phyloP scores from a whole-genome alignment of 169 alveolate genomes.

The Amoebophrya sp. region DNA sequence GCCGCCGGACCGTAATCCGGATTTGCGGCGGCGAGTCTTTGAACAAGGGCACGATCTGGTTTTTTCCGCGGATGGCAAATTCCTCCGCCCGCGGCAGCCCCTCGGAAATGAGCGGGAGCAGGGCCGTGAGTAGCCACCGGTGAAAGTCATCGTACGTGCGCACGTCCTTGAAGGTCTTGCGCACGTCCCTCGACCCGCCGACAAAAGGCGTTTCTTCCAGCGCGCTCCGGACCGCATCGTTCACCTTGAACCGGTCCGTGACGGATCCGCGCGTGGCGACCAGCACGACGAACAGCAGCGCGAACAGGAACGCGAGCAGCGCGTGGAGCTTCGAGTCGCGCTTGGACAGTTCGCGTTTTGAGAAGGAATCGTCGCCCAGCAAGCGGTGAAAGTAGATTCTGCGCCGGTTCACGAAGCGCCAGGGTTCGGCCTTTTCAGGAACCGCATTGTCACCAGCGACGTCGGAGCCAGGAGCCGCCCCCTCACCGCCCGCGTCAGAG shows the following conservation, averaged over 20 bases:
- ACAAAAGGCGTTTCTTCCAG: too few species aligned
- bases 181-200: too few species aligned
- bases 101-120: background rate
- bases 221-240: background rate
- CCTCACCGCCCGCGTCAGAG: too few species aligned
- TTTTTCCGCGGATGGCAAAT: background rate
- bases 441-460: too few species aligned
- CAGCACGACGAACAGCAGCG: background rate
- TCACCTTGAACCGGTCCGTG: background rate
- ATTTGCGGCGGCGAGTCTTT: background rate
- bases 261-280: too few species aligned
- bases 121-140: background rate
- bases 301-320: background rate
- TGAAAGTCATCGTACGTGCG: background rate
- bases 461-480: too few species aligned
- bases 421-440: background rate
- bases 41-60: background rate
- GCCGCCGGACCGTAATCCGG: background rate
- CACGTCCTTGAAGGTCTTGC: background rate
- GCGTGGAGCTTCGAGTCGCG: background rate
- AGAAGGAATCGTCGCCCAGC: background rate
- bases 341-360: background rate
- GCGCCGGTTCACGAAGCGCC: background rate
- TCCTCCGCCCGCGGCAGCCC: background rate
- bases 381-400: background rate